These are phyloP conservation scores for Rosa rugosa DNA, from an alignment of 306 rosid species.

Conservation along the genomic window DNA sequence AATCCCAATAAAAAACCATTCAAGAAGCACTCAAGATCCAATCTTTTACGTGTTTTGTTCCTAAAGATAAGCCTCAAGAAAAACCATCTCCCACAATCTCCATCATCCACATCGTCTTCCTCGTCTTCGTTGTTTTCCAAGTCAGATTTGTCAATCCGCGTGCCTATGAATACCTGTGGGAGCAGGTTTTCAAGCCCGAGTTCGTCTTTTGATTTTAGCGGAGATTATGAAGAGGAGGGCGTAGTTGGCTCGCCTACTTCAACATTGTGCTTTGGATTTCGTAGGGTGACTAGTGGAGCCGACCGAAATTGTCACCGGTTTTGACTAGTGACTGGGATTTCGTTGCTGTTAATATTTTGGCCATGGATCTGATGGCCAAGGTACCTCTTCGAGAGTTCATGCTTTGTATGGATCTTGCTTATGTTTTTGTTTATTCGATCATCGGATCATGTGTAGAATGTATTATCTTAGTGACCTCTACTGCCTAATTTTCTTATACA, in stretches of 20 bases:
- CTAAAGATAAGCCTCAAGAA: slow-evolving; percentile 46
- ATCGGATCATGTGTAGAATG: background rate
- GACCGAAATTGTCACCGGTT: slow-evolving; percentile 21
- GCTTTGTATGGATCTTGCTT: background rate
- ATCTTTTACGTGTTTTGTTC: slow-evolving; percentile 39
- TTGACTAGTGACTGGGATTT: background rate
- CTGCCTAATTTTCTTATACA: slow-evolving; percentile 2
- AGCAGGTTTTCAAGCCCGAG: slow-evolving; percentile 39
- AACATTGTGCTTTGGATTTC: slow-evolving; percentile 53
- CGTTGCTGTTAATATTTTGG: slow-evolving; percentile 1
- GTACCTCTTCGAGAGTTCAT: background rate
- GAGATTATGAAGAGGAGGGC: slow-evolving; percentile 30
- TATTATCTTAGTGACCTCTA: background rate
- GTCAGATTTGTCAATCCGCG: slow-evolving; percentile 29
- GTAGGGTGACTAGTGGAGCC: slow-evolving; percentile 23
- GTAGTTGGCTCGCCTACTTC: slow-evolving; percentile 43
- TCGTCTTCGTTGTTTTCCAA: slow-evolving; percentile 21
- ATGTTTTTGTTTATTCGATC: background rate
- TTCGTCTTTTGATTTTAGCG: slow-evolving; percentile 49
- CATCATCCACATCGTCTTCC: background rate
- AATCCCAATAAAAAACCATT: slow-evolving; percentile 16
- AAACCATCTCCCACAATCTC: slow-evolving; percentile 10
- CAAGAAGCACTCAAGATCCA: slow-evolving; percentile 48
- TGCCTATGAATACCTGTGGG: background rate
- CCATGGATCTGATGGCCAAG: slow-evolving; percentile 21